Conservation (phyloP, 1,284 basidiomycete species). For the Puccinia coronata region DNA sequence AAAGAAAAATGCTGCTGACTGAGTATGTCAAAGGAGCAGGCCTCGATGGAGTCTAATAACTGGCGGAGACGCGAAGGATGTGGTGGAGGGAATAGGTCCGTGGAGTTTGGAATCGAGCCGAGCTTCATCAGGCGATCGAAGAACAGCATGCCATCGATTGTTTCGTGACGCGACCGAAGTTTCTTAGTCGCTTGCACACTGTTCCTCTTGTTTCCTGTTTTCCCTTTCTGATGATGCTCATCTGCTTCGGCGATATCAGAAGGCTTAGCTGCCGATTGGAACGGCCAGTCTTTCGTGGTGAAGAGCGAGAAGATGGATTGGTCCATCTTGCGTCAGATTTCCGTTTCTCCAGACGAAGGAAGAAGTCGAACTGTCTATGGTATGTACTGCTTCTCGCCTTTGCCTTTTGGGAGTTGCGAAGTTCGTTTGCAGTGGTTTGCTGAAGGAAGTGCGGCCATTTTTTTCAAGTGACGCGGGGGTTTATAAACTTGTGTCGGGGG, state of each 20-base stretch:
- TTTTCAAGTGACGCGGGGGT: no score
- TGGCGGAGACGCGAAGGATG: constrained; percentile 27
- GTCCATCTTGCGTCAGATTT: no score
- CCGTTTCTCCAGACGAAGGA: no score
- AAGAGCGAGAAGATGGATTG: constrained; percentile 32
- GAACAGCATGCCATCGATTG: constrained; percentile 31
- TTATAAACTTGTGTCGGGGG: no score
- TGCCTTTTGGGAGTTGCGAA: no score
- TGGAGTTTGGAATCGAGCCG: constrained; percentile 29
- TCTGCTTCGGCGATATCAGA: not conserved
- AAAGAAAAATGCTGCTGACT: constrained; percentile 1
- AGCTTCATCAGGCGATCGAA: constrained; percentile 44
- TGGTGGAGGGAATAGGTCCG: constrained; percentile 27
- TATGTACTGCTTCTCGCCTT: no score
- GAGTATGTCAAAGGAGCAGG: constrained; percentile 33
- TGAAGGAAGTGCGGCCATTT: no score
- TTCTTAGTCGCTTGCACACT: not conserved
- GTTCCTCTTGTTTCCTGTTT: not conserved
- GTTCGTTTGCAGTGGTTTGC: no score
- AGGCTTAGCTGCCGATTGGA: not conserved
- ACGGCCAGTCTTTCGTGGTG: constrained; percentile 43
- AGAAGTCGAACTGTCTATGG: no score
- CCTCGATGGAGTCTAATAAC: constrained; percentile 37
- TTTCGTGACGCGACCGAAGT: constrained; percentile 28
- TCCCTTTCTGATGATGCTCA: not conserved